These are phyloP conservation scores for Diplodia intermedia DNA, from an alignment of 2,329 filamentous ascomycete species.

Conservation along the genomic window DNA sequence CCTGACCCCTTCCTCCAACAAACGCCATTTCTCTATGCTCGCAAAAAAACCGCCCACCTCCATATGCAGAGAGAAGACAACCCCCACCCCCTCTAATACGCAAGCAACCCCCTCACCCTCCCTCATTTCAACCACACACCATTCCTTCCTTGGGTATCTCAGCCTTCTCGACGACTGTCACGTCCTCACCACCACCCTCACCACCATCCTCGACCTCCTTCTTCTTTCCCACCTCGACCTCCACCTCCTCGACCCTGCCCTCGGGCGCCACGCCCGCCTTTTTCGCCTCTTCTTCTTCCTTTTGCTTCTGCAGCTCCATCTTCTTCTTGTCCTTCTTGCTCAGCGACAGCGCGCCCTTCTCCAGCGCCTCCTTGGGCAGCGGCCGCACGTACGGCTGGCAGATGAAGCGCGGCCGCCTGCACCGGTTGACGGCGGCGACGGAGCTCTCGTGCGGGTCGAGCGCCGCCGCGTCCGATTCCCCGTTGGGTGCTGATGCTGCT, in stretches of 20 bases:
- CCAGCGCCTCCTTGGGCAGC: conserved; percentile 83
- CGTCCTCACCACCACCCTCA: neutral
- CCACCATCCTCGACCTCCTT: conserved; percentile 30
- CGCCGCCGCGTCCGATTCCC: conserved; percentile 41
- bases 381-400: conserved; percentile 87
- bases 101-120: no score
- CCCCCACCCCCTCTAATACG: neutral
- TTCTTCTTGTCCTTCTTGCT: conserved; percentile 69
- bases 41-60: no score
- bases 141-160: conserved; percentile 55
- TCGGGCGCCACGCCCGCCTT: conserved; percentile 40
- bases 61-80: neutral
- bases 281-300: conserved; percentile 50
- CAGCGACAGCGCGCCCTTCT: conserved; percentile 76
- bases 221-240: conserved; percentile 9
- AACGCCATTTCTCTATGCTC: no score
- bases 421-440: conserved; percentile 71
- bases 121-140: conserved; percentile 41
- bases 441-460: conserved; percentile 62
- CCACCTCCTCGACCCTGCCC: conserved; percentile 40
- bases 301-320: conserved; percentile 50
- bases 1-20: no score
- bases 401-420: conserved; percentile 86
- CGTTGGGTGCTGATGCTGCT: conserved; percentile 41
- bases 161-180: conserved; percentile 38